Conservation (phyloP, 257 asterid genomes). For the Solanum arcanum region DNA sequence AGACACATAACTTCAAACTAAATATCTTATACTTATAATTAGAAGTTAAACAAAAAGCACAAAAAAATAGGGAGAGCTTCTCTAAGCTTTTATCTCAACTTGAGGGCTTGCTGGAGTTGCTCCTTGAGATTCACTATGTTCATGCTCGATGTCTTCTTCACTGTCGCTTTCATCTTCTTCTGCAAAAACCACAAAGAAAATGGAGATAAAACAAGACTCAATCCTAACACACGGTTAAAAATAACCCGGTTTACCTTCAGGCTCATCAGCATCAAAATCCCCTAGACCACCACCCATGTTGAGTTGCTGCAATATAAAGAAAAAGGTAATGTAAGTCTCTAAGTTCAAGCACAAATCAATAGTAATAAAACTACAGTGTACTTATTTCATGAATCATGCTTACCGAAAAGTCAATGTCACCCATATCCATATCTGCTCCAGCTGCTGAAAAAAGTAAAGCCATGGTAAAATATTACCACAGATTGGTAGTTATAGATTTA, state of each 20-base stretch:
- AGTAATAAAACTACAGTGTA: neutral
- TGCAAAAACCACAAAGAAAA: neutral
- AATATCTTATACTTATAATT: neutral
- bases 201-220: neutral
- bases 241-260: constrained; percentile 8
- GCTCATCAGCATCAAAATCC: constrained; percentile 20
- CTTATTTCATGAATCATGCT: neutral
- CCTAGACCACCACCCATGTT: constrained; percentile 33
- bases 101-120: neutral
- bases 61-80: neutral
- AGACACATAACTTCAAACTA: neutral
- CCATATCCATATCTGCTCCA: constrained; percentile 32
- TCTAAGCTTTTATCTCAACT: constrained; percentile 15
- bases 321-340: neutral
- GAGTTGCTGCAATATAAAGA: constrained; percentile 20
- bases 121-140: constrained; percentile 2
- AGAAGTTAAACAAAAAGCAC: neutral
- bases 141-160: constrained; percentile 12
- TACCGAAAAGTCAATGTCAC: constrained; percentile 48
- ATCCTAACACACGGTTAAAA: neutral
- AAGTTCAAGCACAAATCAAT: neutral
- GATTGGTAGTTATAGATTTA: neutral
- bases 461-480: neutral
- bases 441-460: constrained; percentile 9
- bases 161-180: constrained; percentile 21